phyloP scores from a whole-genome alignment of 2,329 filamentous ascomycete genomes.

The Alternaria solani region DNA sequence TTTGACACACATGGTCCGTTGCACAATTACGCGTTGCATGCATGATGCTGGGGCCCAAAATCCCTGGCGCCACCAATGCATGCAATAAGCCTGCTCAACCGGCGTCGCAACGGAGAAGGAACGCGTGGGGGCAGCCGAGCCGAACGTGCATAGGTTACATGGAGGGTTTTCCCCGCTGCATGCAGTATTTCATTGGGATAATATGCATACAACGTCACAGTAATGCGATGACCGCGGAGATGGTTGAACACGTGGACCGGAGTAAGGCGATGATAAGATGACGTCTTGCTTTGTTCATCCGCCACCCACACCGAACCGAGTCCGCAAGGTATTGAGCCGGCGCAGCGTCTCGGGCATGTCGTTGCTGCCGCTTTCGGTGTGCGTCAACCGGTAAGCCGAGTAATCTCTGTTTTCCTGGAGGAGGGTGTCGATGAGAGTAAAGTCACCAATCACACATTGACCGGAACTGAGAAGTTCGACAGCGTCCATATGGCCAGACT shows the following conservation, averaged over 20 bases:
- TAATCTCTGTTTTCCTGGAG: slow-evolving; percentile 53
- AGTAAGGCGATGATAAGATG: slow-evolving; percentile 14
- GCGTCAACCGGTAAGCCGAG: slow-evolving; percentile 43
- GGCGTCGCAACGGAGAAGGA: neutral
- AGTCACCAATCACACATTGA: slow-evolving; percentile 56
- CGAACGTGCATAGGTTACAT: slow-evolving; percentile 1
- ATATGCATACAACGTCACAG: slow-evolving; percentile 7
- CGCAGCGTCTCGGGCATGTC: slow-evolving; percentile 45
- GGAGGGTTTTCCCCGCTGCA: slow-evolving; percentile 9
- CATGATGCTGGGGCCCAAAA: neutral
- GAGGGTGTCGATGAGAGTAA: slow-evolving; percentile 53
- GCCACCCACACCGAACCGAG: slow-evolving; percentile 45
- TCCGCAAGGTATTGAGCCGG: slow-evolving; percentile 45
- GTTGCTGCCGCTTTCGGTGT: slow-evolving; percentile 34
- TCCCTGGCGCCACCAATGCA: slow-evolving; percentile 1
- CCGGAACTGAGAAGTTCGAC: slow-evolving; percentile 58
- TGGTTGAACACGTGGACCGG: slow-evolving; percentile 10
- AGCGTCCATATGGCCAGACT: slow-evolving; percentile 36
- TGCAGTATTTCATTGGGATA: slow-evolving; percentile 11
- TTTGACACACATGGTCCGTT: neutral
- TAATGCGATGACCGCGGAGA: slow-evolving; percentile 8
- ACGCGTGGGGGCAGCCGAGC: slow-evolving; percentile 20
- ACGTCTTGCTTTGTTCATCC: slow-evolving; percentile 31
- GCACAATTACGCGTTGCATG: neutral
- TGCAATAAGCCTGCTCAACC: neutral